Base-by-base conservation (phyloP, 2,329 filamentous ascomycete genomes). In the Talaromyces sp. region DNA sequence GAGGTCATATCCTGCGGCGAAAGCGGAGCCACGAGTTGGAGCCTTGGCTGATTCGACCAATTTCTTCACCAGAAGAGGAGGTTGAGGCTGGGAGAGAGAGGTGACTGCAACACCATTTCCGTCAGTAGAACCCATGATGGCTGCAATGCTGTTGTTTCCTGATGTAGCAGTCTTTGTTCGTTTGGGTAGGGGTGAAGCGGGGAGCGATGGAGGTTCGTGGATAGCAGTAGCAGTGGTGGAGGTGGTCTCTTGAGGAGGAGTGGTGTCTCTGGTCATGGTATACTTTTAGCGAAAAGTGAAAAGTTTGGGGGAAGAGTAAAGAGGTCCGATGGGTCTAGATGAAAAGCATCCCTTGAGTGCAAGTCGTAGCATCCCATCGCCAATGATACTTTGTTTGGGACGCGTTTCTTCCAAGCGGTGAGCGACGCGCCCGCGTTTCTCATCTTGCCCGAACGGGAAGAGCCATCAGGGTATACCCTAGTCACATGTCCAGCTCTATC, bases 1-100 rank as follows among this genome's bases (percentile, higher is more conserved):
- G 66, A 99, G 76, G 79, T 99, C 95, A 81, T 98, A 98, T 41
- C 95, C 95, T 1, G 95, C 95, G 0, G 95, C 92, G 74, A 91
- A 93, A 61, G 89, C 90, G 70, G 91, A 96, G 70, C 95, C 95
- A 63, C 94, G 89, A 0, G 92, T 98, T 11, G 95, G 95, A 27
- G 93, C 84, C 56, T 85, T 86, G n/a, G 90, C 95, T 68, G 89
- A 87, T 43, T 88, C 83, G 9, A 90, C 90, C 66, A 98, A 89
- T 79, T 96, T 93, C 85, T 97, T 94, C 80, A 99, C 88, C 68
- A 92, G 86, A 61, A 97, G 85, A 3, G 89, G 82, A n/a, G 89
- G 88, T 15, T 89, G 87, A 39, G 77, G 74, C 70, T 80, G 73
- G 69, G 78, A 68, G 74, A 77, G 71, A n/a, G 75, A 73, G 61